phyloP scores from a whole-genome alignment of 805 yeast genomes.

The Starmerella stigmatis region DNA sequence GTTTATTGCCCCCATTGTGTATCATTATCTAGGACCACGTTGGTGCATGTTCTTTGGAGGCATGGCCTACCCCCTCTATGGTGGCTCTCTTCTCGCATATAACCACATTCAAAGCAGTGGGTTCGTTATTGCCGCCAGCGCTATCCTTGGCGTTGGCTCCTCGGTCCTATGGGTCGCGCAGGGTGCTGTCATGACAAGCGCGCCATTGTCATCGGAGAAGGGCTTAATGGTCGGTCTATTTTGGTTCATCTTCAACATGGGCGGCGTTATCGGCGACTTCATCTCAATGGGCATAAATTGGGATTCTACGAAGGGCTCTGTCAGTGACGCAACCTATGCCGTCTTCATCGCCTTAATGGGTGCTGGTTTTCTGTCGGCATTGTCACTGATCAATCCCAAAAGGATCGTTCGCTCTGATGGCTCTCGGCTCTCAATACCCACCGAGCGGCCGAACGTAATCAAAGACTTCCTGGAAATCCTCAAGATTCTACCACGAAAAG shows the following conservation, averaged over 20 bases:
- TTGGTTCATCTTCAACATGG: slow-evolving; percentile 53
- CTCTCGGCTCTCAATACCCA: slow-evolving; percentile 6
- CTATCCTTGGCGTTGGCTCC: slow-evolving; percentile 47
- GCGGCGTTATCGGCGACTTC: slow-evolving; percentile 51
- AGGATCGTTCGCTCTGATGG: slow-evolving; percentile 18
- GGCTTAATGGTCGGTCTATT: slow-evolving; percentile 46
- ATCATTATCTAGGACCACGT: slow-evolving; percentile 28
- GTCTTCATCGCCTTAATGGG: slow-evolving; percentile 47
- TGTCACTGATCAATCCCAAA: slow-evolving; percentile 14
- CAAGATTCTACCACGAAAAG: slow-evolving; percentile 33
- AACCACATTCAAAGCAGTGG: slow-evolving; percentile 40
- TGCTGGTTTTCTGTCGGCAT: slow-evolving; percentile 35
- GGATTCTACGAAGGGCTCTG: slow-evolving; percentile 32
- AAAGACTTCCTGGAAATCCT: slow-evolving; percentile 35
- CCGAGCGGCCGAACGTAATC: slow-evolving; percentile 32
- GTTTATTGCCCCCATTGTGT: slow-evolving; percentile 28
- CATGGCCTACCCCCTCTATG: slow-evolving; percentile 44
- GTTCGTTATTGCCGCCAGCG: slow-evolving; percentile 48
- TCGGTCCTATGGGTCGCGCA: slow-evolving; percentile 50
- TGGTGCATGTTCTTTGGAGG: slow-evolving; percentile 41
- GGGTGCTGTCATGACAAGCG: slow-evolving; percentile 46
- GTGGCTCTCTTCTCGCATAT: slow-evolving; percentile 43
- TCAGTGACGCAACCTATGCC: slow-evolving; percentile 42
- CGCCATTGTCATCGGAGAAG: slow-evolving; percentile 42
- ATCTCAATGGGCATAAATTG: slow-evolving; percentile 47